phyloP scores from a whole-genome alignment of 2,329 filamentous ascomycete genomes.

The Cladosporium sp. region DNA sequence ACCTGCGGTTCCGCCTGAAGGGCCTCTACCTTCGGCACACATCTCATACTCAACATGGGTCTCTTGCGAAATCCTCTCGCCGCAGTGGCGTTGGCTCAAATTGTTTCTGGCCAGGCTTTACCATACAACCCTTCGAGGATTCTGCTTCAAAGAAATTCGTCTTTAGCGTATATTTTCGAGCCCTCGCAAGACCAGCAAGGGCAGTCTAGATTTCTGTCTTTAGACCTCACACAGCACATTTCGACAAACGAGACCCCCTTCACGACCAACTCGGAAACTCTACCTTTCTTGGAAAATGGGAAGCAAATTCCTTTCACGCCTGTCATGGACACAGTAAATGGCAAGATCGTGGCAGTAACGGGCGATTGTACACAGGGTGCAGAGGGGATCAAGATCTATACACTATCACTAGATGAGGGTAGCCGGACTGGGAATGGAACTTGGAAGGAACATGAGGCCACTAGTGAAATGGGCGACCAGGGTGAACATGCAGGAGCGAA shows the following conservation, averaged over 20 bases:
- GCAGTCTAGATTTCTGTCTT: slow-evolving; percentile 54
- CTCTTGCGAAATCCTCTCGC: slow-evolving; percentile 3
- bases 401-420: slow-evolving; percentile 50
- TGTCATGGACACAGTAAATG: slow-evolving; percentile 57
- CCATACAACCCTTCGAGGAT: slow-evolving; percentile 77
- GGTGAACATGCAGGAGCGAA: slow-evolving; percentile 45
- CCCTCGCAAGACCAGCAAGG: slow-evolving; percentile 46
- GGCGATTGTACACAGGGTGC: slow-evolving; percentile 63
- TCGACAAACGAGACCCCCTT: slow-evolving; percentile 41
- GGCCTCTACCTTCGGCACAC: not conserved
- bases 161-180: slow-evolving; percentile 67
- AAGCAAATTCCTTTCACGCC: slow-evolving; percentile 61
- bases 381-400: slow-evolving; percentile 61
- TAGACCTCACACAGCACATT: slow-evolving; percentile 62
- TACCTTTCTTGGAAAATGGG: slow-evolving; percentile 59
- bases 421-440: slow-evolving; percentile 47
- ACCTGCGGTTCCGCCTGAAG: not conserved
- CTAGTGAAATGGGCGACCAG: slow-evolving; percentile 32
- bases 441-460: slow-evolving; percentile 42
- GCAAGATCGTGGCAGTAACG: slow-evolving; percentile 67
- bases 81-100: not conserved
- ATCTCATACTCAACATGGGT: slow-evolving; percentile 2
- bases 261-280: slow-evolving; percentile 50
- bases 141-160: slow-evolving; percentile 51
- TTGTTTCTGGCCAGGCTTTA: slow-evolving; percentile 35